Percentiles rank a stretch among this genome's conserved stretches.
Evolutionary conservation across 192 early-diverging fungal species (phyloP).

Genomic region (Backusella circina): DNA sequence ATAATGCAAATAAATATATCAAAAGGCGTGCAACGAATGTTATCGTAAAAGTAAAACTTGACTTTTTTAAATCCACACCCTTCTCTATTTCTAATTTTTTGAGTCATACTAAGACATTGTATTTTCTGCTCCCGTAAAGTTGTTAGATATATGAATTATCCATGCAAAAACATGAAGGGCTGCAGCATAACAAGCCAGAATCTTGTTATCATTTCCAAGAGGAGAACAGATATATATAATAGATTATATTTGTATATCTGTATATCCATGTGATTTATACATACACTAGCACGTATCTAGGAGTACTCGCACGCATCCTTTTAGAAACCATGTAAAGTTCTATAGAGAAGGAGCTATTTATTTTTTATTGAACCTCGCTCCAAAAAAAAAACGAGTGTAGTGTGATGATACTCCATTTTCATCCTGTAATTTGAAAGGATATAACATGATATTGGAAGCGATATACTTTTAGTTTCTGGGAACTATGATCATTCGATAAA

Average conservation of each 20-base stretch:
- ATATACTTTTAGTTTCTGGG: too few relatives aligned
- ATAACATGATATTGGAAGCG: too few relatives aligned
- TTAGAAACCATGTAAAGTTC: not conserved
- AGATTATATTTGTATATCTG: not conserved
- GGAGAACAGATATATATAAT: not conserved
- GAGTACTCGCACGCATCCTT: not conserved
- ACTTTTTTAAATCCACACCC: not conserved
- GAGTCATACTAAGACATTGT: not conserved
- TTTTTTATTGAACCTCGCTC: too few relatives aligned
- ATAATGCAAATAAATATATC: not conserved
- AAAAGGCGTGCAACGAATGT: not conserved
- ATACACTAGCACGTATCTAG: not conserved
- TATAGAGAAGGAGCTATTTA: not conserved
- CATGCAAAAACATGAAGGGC: not conserved
- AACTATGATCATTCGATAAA: too few relatives aligned
- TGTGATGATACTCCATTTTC: too few relatives aligned
- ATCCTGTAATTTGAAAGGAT: too few relatives aligned
- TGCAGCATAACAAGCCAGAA: not conserved
- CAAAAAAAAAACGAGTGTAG: too few relatives aligned
- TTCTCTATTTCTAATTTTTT: not conserved
- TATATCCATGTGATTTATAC: not conserved
- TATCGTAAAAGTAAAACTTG: not conserved
- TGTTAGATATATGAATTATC: not conserved
- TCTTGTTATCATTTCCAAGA: not conserved
- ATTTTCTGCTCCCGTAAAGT: not conserved